Evolutionary conservation across 306 rosid species (phyloP), one percentile per base, ranked within the genome.

Genomic region (Acacia confusa): DNA sequence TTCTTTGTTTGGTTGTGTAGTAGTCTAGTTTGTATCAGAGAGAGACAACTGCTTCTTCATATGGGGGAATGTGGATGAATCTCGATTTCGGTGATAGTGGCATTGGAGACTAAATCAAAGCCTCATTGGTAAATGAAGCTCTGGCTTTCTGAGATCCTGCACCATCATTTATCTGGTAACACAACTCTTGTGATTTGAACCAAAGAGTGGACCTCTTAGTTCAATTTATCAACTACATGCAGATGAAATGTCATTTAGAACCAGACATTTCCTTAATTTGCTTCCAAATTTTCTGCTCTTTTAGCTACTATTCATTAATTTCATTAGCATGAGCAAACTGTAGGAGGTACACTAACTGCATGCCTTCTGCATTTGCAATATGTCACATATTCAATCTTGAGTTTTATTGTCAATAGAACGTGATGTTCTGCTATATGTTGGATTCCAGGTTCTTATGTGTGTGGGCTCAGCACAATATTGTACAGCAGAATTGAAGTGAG

Each of bases 401-500:
- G 41, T 63, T 28, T 28, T 15, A 30, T 6, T 20, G 6, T 63
- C 69, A 28, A 63, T 7, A 64, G 88, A 84, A 83, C 85, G 67
- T 88, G 84, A 84, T 83, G 2, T 77, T 83, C 52, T 80, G 70
- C 60, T 80, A 30, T 72, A 71, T 72, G 82, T 78, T 85, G 84
- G 36, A 73, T 79, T 87, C 48, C 90, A 91, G 97, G 88, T 84
- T 90, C 88, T 57, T 70, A 89, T 86, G 91, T 69, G 58, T 84
- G 24, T 3, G 9, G 44, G 86, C 72, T 87, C 83, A 36, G 28
- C 74, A 81, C 53, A 81, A 84, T 68, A 78, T 82, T 86, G 81
- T 67, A 82, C 81, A 75, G 83, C 89, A 85, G 63, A 88, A 87
- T 85, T 91, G 94, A 90, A 90, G 90, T 77, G 89, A 75, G 75